These are phyloP conservation scores for Phytophthora cryptogea DNA, from an alignment of 352 stramenopile genomes.

Conservation along the genomic window DNA sequence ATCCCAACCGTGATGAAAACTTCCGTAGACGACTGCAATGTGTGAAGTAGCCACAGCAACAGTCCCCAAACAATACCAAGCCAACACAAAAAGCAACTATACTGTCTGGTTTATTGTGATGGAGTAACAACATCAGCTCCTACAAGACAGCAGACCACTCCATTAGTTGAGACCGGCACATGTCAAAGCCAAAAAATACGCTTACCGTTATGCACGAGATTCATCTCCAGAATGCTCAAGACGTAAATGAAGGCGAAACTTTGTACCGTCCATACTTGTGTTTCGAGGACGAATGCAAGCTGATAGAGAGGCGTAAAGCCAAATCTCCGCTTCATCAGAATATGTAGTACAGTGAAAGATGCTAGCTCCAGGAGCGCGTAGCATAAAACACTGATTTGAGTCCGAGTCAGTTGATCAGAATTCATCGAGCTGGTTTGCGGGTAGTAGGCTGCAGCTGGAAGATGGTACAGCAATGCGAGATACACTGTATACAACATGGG, in stretches of 20 bases:
- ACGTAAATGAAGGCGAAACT: slow-evolving; percentile 25
- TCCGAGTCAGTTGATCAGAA: background rate
- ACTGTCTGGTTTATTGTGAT: background rate
- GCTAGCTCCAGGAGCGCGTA: slow-evolving; percentile 25
- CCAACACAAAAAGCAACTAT: too few relatives aligned
- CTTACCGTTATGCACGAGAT: slow-evolving; percentile 31
- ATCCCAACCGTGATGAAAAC: too few relatives aligned
- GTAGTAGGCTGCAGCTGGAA: slow-evolving; percentile 35
- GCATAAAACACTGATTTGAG: slow-evolving; percentile 4
- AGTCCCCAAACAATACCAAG: too few relatives aligned
- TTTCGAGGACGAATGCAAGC: slow-evolving; percentile 46
- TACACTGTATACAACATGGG: slow-evolving; percentile 31
- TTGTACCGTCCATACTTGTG: slow-evolving; percentile 23
- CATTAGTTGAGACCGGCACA: background rate
- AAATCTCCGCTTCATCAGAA: slow-evolving; percentile 21
- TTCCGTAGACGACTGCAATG: too few relatives aligned
- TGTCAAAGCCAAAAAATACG: background rate
- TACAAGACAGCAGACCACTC: background rate
- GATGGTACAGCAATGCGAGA: slow-evolving; percentile 15
- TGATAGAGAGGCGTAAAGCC: slow-evolving; percentile 28
- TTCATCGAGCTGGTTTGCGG: slow-evolving; percentile 11
- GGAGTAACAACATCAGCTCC: background rate
- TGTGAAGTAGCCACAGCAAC: too few relatives aligned
- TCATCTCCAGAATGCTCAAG: slow-evolving; percentile 29
- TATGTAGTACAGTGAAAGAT: slow-evolving; percentile 13